Percentiles rank a stretch among this genome's conserved stretches.
phyloP scores from a whole-genome alignment of 768 basidiomycete species.

The Suillus subalutaceus region DNA sequence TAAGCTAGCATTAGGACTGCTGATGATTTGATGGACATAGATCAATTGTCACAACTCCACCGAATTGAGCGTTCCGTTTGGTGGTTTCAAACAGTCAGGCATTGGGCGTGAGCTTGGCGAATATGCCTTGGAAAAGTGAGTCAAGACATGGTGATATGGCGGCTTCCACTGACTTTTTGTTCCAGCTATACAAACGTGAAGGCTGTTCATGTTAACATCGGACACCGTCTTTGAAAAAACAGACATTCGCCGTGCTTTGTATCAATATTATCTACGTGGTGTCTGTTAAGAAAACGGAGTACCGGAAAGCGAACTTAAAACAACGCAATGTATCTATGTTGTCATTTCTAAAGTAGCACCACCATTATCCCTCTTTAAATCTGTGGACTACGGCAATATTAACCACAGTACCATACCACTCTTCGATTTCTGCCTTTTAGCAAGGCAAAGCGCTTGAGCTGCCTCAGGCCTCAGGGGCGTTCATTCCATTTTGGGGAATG shows the following conservation, averaged over 20 bases:
- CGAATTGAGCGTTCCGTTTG: constrained; percentile 59
- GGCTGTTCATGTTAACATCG: constrained; percentile 67
- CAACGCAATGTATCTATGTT: background rate
- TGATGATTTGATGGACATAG: constrained; percentile 22
- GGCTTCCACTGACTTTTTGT: constrained; percentile 2
- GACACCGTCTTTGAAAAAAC: constrained; percentile 14
- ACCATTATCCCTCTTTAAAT: background rate
- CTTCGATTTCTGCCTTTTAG: background rate
- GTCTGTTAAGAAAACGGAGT: background rate
- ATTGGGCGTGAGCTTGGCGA: constrained; percentile 74
- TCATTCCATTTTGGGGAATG: background rate
- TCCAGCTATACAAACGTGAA: constrained; percentile 68
- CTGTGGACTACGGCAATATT: background rate
- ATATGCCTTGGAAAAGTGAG: constrained; percentile 45
- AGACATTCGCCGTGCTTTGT: background rate
- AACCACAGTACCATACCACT: background rate
- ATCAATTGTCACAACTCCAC: constrained; percentile 47
- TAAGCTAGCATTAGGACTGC: background rate
- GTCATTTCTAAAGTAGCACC: background rate
- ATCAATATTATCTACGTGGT: background rate
- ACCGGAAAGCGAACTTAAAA: background rate
- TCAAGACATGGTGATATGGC: background rate
- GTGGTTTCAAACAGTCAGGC: constrained; percentile 75
- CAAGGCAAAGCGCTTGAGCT: too few relatives aligned
- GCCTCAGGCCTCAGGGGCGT: background rate